phyloP scores from a whole-genome alignment of 176 grass and related monocot species.

The Musa schizocarpa region DNA sequence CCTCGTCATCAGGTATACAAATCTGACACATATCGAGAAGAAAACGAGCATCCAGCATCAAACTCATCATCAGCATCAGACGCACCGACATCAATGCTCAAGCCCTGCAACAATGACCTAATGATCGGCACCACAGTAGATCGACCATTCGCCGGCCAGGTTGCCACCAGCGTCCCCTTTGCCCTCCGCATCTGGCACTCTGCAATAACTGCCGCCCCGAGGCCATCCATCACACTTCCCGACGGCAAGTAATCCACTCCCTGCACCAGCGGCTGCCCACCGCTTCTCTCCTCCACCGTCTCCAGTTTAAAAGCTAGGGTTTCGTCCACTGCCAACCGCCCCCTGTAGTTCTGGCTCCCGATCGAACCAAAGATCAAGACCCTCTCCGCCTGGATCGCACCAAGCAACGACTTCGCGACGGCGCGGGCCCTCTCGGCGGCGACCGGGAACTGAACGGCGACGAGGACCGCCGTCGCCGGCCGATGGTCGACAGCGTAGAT shows the following conservation, averaged over 20 bases:
- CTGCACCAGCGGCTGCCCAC: constrained; percentile 26
- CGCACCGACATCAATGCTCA: constrained; percentile 38
- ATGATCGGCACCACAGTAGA: constrained; percentile 29
- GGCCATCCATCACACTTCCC: constrained; percentile 72
- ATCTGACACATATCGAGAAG: constrained; percentile 38
- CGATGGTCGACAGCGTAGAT: constrained; percentile 34
- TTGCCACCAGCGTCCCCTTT: constrained; percentile 64
- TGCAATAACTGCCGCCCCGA: constrained; percentile 55
- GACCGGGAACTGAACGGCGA: constrained; percentile 39
- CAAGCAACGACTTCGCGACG: constrained; percentile 49
- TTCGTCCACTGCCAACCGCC: constrained; percentile 52
- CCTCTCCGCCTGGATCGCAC: constrained; percentile 41
- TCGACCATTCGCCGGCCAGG: constrained; percentile 54
- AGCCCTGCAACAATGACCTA: constrained; percentile 31
- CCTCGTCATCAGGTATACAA: constrained; percentile 45
- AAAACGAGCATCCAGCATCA: constrained; percentile 7
- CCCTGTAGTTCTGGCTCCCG: constrained; percentile 52
- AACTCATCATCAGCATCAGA: constrained; percentile 12
- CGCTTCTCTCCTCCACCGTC: constrained; percentile 39
- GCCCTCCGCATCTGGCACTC: constrained; percentile 71
- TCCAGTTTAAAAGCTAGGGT: constrained; percentile 76
- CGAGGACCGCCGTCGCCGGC: constrained; percentile 24
- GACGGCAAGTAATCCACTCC: constrained; percentile 50
- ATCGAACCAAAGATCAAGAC: constrained; percentile 65
- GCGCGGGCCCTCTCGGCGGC: constrained; percentile 41